Conservation (phyloP, 2,329 filamentous ascomycete species). For the Sporothrix phasma region DNA sequence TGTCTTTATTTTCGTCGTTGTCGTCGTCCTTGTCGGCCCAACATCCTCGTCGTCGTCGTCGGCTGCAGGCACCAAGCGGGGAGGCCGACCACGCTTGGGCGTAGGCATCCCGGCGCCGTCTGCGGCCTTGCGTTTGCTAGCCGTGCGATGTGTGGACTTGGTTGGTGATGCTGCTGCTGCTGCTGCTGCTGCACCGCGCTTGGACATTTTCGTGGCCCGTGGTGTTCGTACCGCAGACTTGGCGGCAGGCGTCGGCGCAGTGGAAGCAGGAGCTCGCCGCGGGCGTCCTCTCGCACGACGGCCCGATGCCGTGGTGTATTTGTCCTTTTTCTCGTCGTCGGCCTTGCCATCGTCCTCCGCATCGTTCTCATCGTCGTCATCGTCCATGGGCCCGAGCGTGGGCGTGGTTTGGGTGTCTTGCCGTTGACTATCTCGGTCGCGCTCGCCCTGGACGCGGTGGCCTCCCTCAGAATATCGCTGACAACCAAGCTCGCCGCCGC, state of each 20-base stretch:
- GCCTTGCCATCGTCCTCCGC: background rate
- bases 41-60: background rate
- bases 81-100: conserved; percentile 16
- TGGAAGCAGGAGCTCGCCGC: background rate
- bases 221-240: conserved; percentile 4
- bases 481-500: conserved; percentile 6
- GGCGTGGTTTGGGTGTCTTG: background rate
- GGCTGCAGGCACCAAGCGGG: background rate
- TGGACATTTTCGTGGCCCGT: background rate
- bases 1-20: background rate
- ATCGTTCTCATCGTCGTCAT: background rate
- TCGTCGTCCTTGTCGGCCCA: background rate
- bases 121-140: conserved; percentile 22
- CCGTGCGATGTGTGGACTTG: background rate
- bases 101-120: conserved; percentile 13
- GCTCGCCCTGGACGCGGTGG: background rate
- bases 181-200: background rate
- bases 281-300: background rate
- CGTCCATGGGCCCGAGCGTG: background rate
- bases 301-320: background rate
- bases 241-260: background rate
- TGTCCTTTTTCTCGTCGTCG: background rate
- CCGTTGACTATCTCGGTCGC: background rate
- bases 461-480: conserved; percentile 9
- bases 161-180: no score